Base-by-base conservation (phyloP, 805 yeast species). In the Pichia sporocuriosa region DNA sequence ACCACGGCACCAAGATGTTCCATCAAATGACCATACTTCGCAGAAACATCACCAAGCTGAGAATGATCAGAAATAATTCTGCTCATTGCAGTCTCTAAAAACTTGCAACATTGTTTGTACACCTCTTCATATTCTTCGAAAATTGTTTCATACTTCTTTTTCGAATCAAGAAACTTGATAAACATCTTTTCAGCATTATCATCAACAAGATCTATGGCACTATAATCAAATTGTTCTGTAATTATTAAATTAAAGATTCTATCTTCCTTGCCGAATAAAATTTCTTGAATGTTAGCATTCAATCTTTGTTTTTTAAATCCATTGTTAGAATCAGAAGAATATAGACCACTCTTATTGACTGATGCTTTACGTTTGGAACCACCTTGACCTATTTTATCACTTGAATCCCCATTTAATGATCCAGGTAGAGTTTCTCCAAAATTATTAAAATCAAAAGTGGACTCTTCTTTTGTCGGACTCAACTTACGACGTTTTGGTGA, bases 291-390 rank as follows among this genome's bases (percentile, higher is more conserved):
- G 11, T 22, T 9, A 7, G 24, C 16, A 7, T 33, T 12, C 6
- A 20, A 19, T 21, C 21, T 26, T 21, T 35, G 38, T 15, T 32
- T 17, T 20, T 35, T 34, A 22, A 24, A 23, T 5, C 10, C 25
- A 15, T 23, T 15, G 4, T 6, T 8, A 24, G 13, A 12, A 24
- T 33, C 36, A 11, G 7, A 15, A 8, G n/a, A 13, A 17, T 33
- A 26, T 17, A 25, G 4, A 6, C 32, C 19, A 21, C 13, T 26
- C 22, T n/a, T 7, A 25, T 24, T 25, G 11, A 10, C 6, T 6
- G 38, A 35, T 13, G 31, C 38, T 12, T 35, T 35, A 13, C 38
- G 31, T 21, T 35, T 35, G 29, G 29, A 8, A 12, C 6, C n/a
- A n/a, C n/a, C n/a, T n/a, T n/a, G n/a, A n/a, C n/a, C n/a, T n/a